phyloP scores from a whole-genome alignment of 2,329 filamentous ascomycete genomes.

The Fusarium brevicatenulatum region DNA sequence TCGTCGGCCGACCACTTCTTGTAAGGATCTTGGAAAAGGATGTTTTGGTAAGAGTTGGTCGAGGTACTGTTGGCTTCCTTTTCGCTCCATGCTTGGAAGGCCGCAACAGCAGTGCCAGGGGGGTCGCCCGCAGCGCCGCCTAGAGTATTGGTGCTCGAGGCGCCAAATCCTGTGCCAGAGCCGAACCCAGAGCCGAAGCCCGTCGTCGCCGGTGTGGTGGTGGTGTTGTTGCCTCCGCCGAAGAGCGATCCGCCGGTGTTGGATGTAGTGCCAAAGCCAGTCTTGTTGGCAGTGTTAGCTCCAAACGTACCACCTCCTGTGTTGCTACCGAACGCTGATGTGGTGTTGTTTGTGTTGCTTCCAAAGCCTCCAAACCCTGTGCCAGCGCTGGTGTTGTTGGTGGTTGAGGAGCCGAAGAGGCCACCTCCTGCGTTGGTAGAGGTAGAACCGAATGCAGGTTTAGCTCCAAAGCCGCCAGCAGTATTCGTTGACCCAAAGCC shows the following conservation, averaged over 20 bases:
- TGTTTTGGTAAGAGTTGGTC: slow-evolving; percentile 78
- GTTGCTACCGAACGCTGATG: slow-evolving; percentile 53
- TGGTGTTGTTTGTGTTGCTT: slow-evolving; percentile 46
- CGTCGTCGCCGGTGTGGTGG: slow-evolving; percentile 44
- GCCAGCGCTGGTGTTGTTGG: slow-evolving; percentile 51
- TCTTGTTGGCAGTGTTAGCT: slow-evolving; percentile 57
- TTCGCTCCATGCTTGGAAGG: slow-evolving; percentile 76
- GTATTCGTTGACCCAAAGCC: slow-evolving; percentile 52
- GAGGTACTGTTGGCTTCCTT: slow-evolving; percentile 72
- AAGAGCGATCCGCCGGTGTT: slow-evolving; percentile 59
- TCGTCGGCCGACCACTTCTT: slow-evolving; percentile 92
- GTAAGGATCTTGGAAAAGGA: slow-evolving; percentile 82
- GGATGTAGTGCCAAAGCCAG: slow-evolving; percentile 59
- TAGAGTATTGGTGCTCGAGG: slow-evolving; percentile 60
- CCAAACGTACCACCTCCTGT: slow-evolving; percentile 65
- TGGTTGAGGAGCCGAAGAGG: slow-evolving; percentile 57
- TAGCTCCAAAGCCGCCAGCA: slow-evolving; percentile 53
- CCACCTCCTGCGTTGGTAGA: slow-evolving; percentile 54
- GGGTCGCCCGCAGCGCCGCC: slow-evolving; percentile 64
- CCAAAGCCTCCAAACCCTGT: slow-evolving; percentile 57
- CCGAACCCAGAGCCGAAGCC: slow-evolving; percentile 55
- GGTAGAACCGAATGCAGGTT: slow-evolving; percentile 65
- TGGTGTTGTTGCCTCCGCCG: slow-evolving; percentile 50
- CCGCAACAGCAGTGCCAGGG: slow-evolving; percentile 74
- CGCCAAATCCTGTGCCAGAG: slow-evolving; percentile 55